A percentile compares a stretch with the other conserved stretches of the same genome.
These are phyloP conservation scores for Pestalotiopsis sp. DNA, from an alignment of 2,329 filamentous ascomycete genomes.

Conservation along the genomic window DNA sequence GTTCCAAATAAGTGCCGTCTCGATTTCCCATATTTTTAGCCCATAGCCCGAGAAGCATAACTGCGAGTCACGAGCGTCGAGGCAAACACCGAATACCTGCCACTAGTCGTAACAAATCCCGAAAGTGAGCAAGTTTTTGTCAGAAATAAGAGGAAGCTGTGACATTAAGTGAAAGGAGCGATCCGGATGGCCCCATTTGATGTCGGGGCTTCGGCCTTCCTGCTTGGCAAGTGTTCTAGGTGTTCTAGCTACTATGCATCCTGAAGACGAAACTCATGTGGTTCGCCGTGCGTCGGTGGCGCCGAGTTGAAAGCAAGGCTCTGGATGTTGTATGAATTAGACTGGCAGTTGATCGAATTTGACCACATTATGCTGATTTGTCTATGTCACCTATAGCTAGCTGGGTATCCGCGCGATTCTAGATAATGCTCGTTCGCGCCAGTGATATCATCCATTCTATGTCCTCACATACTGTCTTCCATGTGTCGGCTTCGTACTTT, in stretches of 20 bases:
- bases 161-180: no score
- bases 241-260: no score
- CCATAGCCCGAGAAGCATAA: background rate
- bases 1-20: background rate
- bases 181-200: no score
- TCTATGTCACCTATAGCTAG: background rate
- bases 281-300: no score
- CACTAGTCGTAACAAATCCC: background rate
- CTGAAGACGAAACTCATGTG: no score
- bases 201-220: no score
- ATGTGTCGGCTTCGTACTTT: conserved; percentile 69
- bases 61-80: background rate
- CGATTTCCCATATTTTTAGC: background rate
- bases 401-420: background rate
- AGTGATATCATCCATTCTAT: background rate
- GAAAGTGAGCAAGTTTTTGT: background rate
- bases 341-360: background rate
- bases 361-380: background rate
- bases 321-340: background rate
- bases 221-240: no score
- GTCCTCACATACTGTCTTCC: conserved; percentile 66
- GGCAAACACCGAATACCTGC: background rate
- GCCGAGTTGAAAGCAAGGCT: background rate
- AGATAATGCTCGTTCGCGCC: background rate
- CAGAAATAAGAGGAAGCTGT: background rate